phyloP scores from a whole-genome alignment of 2,329 filamentous ascomycete species.

The Alternaria incomplexa region DNA sequence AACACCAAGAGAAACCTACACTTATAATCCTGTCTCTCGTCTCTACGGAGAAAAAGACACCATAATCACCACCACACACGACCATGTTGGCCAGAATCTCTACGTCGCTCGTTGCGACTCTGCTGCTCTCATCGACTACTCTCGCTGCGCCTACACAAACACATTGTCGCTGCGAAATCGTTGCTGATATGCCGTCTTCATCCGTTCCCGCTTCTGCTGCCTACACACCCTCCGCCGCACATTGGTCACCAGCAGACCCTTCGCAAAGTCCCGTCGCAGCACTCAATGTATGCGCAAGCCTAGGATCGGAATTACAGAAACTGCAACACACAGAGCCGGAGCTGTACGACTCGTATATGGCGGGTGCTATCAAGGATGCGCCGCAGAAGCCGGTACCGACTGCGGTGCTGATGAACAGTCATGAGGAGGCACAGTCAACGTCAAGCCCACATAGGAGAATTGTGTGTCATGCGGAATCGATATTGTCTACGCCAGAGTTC shows the following conservation, averaged over 20 bases:
- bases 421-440: constrained; percentile 6
- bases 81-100: constrained; percentile 21
- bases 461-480: constrained; percentile 16
- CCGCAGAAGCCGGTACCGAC: constrained; percentile 25
- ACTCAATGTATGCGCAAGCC: constrained; percentile 26
- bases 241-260: constrained; percentile 27
- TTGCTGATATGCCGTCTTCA: constrained; percentile 11
- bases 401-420: constrained; percentile 17
- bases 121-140: constrained; percentile 8
- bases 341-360: constrained; percentile 33
- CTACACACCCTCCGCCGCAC: constrained; percentile 27
- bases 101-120: constrained; percentile 17
- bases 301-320: constrained; percentile 35
- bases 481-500: constrained; percentile 17
- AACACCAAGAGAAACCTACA: neutral
- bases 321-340: constrained; percentile 33
- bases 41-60: neutral
- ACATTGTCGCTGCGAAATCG: constrained; percentile 39
- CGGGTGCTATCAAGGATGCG: constrained; percentile 6
- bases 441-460: constrained; percentile 20
- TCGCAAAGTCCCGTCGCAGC: constrained; percentile 13
- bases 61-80: neutral
- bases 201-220: constrained; percentile 6
- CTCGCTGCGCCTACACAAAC: constrained; percentile 31
- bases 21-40: neutral